Evolutionary conservation across 176 grass and related monocot genomes (phyloP).

Genomic region (Rhipidocladum racemiflorum): DNA sequence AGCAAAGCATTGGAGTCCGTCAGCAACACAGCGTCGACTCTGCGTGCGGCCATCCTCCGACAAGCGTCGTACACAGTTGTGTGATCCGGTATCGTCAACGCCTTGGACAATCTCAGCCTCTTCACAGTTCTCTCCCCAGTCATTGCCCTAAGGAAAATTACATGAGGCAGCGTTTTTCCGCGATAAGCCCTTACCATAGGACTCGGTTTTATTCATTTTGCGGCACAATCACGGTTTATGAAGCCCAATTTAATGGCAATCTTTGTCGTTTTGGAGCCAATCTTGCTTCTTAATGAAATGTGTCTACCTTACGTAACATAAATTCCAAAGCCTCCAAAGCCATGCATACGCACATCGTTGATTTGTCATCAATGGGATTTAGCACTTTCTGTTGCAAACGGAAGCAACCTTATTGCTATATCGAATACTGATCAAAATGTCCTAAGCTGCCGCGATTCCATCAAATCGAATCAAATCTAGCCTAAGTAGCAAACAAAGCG

Average conservation of each 20-base stretch:
- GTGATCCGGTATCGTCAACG: slow-evolving; percentile 86
- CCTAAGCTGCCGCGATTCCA: background rate
- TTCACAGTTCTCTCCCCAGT: slow-evolving; percentile 86
- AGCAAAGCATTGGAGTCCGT: slow-evolving; percentile 92
- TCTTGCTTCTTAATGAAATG: background rate
- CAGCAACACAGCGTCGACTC: slow-evolving; percentile 79
- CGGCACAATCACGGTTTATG: background rate
- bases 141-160: slow-evolving; percentile 18
- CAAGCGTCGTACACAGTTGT: slow-evolving; percentile 76
- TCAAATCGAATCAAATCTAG: slow-evolving; percentile 24
- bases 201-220: background rate
- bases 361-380: background rate
- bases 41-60: slow-evolving; percentile 74
- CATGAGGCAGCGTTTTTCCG: background rate
- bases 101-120: slow-evolving; percentile 84
- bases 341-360: background rate
- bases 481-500: background rate
- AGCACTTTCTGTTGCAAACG: background rate
- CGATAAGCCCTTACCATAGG: background rate
- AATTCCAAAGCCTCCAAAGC: background rate
- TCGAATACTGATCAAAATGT: background rate
- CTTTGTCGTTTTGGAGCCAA: background rate
- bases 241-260: background rate
- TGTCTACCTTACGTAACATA: background rate
- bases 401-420: background rate